Evolutionary conservation across 352 stramenopile species (phyloP).

Genomic region (Pythium rhizo-oryzae): DNA sequence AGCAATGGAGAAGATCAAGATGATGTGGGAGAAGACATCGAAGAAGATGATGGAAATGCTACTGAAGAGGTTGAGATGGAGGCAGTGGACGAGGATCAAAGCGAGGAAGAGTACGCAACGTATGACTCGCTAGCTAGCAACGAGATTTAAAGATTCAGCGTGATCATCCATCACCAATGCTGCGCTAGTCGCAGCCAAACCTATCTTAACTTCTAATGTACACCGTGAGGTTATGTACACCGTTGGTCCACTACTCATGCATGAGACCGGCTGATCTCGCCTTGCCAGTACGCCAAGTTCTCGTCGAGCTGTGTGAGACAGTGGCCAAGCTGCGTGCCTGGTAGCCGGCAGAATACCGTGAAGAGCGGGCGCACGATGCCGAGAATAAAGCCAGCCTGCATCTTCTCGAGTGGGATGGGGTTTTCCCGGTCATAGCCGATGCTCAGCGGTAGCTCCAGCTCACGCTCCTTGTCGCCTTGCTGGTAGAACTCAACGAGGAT

Average conservation of each 20-base stretch:
- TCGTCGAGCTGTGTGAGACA: constrained; percentile 70
- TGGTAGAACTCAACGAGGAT: constrained; percentile 95
- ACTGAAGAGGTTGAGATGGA: constrained; percentile 6
- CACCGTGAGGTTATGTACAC: neutral
- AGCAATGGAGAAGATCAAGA: constrained; percentile 6
- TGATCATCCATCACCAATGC: neutral
- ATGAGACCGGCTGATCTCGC: constrained; percentile 46
- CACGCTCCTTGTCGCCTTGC: constrained; percentile 94
- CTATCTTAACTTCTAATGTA: constrained; percentile 11
- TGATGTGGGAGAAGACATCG: constrained; percentile 11
- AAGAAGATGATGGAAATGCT: constrained; percentile 11
- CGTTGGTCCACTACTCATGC: neutral
- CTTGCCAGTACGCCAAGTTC: constrained; percentile 75
- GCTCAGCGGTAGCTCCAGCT: constrained; percentile 82
- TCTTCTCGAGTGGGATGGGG: constrained; percentile 85
- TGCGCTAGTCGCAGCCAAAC: constrained; percentile 10
- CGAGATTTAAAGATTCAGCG: constrained; percentile 9
- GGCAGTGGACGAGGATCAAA: constrained; percentile 2
- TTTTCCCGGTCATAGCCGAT: constrained; percentile 91
- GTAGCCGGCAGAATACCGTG: constrained; percentile 54
- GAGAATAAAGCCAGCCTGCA: constrained; percentile 95
- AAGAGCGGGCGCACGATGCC: constrained; percentile 89
- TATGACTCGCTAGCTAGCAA: neutral
- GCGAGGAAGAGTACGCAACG: constrained; percentile 8
- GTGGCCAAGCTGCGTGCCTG: constrained; percentile 50